Evolutionary conservation across 768 basidiomycete species (phyloP).

Genomic region (Chalciporus sphaerocephalus): DNA sequence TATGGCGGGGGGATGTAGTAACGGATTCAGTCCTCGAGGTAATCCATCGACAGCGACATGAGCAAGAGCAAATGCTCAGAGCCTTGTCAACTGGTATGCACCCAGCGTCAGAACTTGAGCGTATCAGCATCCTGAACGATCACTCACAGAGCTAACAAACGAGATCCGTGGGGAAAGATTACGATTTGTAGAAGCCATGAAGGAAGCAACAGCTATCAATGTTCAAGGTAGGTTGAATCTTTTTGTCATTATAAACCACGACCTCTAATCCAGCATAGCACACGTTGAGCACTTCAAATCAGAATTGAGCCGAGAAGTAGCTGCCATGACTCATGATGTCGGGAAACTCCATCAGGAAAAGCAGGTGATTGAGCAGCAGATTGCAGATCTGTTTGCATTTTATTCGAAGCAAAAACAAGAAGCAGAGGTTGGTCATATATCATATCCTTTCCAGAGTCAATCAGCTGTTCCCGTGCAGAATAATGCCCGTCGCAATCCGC

Average conservation of each 20-base stretch:
- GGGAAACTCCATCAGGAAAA: conserved; percentile 61
- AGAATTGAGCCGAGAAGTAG: conserved; percentile 69
- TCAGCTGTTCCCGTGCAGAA: conserved; percentile 14
- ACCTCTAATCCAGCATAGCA: conserved; percentile 37
- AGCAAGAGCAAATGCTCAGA: conserved; percentile 68
- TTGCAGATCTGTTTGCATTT: conserved; percentile 68
- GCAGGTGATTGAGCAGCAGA: conserved; percentile 62
- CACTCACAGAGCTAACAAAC: conserved; percentile 59
- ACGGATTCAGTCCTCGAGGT: conserved; percentile 55
- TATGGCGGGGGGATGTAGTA: conserved; percentile 35
- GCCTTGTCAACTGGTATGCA: conserved; percentile 58
- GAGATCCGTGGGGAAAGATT: conserved; percentile 85
- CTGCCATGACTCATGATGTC: conserved; percentile 71
- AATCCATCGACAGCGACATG: conserved; percentile 64
- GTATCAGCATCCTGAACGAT: neutral
- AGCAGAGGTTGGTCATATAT: conserved; percentile 23
- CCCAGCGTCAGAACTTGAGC: neutral
- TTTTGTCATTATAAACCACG: neutral
- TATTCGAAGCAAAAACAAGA: conserved; percentile 62
- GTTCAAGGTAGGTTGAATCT: conserved; percentile 54
- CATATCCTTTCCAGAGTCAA: neutral
- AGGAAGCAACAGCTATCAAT: conserved; percentile 85
- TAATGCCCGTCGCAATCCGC: conserved; percentile 20
- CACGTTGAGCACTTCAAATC: conserved; percentile 89
- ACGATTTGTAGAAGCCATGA: conserved; percentile 92